These are phyloP conservation scores for Colletotrichum melonis DNA, from an alignment of 2,329 filamentous ascomycete species.

Conservation along the genomic window DNA sequence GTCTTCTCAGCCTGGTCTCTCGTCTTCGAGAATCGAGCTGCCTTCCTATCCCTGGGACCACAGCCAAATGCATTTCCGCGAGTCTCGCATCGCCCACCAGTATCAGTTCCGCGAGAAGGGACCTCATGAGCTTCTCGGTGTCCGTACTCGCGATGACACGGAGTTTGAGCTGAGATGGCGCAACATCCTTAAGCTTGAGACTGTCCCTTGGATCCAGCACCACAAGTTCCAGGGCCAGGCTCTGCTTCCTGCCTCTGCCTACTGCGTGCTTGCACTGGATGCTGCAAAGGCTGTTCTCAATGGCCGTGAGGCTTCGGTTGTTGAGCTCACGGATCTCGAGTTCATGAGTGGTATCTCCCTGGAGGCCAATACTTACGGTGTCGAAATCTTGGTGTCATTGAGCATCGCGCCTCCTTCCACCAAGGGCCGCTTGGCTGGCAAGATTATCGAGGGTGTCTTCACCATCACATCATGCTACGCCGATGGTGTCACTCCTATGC, in stretches of 20 bases:
- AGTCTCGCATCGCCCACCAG: conserved; percentile 43
- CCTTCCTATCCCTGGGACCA: conserved; percentile 53
- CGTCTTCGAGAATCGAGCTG: conserved; percentile 40
- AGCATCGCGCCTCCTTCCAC: conserved; percentile 33
- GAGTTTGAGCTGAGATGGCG: conserved; percentile 37
- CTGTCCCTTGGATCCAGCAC: conserved; percentile 49
- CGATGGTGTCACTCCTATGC: conserved; percentile 29
- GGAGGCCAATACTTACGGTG: conserved; percentile 39
- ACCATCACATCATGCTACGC: conserved; percentile 35
- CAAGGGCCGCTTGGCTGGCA: conserved; percentile 25
- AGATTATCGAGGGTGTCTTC: conserved; percentile 34
- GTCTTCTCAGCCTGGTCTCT: conserved; percentile 39
- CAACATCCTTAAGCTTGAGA: conserved; percentile 37
- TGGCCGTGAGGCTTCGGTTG: conserved; percentile 39
- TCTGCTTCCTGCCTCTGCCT: conserved; percentile 58
- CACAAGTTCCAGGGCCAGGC: conserved; percentile 49
- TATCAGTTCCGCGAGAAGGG: conserved; percentile 44
- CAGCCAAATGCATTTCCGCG: conserved; percentile 47
- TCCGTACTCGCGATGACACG: conserved; percentile 25
- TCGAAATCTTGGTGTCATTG: conserved; percentile 40
- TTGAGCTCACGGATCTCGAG: conserved; percentile 46
- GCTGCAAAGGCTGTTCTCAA: conserved; percentile 47
- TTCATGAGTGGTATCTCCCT: conserved; percentile 47
- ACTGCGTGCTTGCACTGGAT: conserved; percentile 56
- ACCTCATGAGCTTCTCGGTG: conserved; percentile 48